Base-by-base conservation (phyloP, 495 filamentous ascomycete genomes). In the Paragyromitra xinjiangensis region DNA sequence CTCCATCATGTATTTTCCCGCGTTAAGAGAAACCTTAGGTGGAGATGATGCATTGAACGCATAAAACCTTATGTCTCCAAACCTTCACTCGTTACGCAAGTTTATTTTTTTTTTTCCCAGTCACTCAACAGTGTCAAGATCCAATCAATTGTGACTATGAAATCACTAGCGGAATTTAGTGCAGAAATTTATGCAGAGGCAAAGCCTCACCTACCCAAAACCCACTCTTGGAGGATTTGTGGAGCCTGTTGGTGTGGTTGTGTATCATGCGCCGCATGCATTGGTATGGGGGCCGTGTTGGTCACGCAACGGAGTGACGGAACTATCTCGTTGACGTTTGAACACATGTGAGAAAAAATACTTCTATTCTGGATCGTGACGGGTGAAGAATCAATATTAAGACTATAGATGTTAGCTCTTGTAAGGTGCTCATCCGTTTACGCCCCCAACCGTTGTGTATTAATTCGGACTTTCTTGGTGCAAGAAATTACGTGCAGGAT, bases 261-360 rank as follows among this genome's bases (percentile, higher is more conserved):
- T 37, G 8, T 19, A 19, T 14, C 34, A 40, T 64, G 48, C 73
- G 68, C 68, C 73, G 59, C 73, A 75, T 71, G 73, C 73, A 75
- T 64, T 26, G 34, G 39, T 39, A 63, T 75, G 73, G 73, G 53
- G 61, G 67, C 58, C 59, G 16, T 75, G 68, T 76, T 76, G 73
- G 68, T 75, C 73, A 75, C 73, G 66, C 56, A 24, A 9, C 22
- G 29, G n/a, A 24, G 34, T 7, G 63, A 55, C 48, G 44, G 71
- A 71, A 39, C 48, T 40, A 29, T 51, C n/a, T 69, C 53, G 48
- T 64, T 16, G 42, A 64, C 12, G 7, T 4, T 16, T 48, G 7
- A 11, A 12, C 44, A 45, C 44, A 48, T 48, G 44, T 2, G 44
- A 2, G 8, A 11, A 48, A 48, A 48, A 48, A 0, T 9, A 48